phyloP scores from a whole-genome alignment of 345 rosid species.

The Boechera stricta region DNA sequence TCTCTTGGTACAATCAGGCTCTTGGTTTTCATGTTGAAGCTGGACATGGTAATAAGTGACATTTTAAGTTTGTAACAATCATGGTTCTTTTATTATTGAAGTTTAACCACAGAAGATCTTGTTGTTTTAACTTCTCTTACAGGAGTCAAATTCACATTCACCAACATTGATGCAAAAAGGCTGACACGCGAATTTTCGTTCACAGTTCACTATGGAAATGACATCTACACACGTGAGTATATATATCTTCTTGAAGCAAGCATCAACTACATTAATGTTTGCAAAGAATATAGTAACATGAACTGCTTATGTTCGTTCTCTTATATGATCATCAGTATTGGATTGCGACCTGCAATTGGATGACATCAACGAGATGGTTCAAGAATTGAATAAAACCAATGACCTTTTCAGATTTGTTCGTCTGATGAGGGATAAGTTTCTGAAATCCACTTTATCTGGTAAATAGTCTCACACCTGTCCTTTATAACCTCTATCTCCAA shows the following conservation, averaged over 20 bases:
- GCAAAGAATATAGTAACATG: conserved; percentile 17
- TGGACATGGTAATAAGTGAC: conserved; percentile 67
- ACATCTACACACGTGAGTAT: conserved; percentile 67
- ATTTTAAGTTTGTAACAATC: neutral
- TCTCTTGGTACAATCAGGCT: conserved; percentile 79
- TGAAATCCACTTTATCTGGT: conserved; percentile 68
- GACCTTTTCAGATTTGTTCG: conserved; percentile 84
- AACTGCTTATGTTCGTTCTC: conserved; percentile 31
- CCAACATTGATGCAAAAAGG: conserved; percentile 54
- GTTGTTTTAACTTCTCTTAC: conserved; percentile 30
- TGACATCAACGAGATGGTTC: conserved; percentile 63
- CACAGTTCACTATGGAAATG: conserved; percentile 71
- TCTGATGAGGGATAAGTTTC: conserved; percentile 79
- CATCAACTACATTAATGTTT: neutral
- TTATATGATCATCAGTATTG: conserved; percentile 61
- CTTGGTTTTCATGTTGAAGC: conserved; percentile 86
- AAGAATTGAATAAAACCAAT: conserved; percentile 78
- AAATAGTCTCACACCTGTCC: conserved; percentile 18
- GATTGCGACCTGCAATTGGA: conserved; percentile 71
- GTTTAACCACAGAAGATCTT: conserved; percentile 18
- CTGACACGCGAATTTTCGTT: conserved; percentile 61
- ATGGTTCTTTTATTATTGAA: conserved; percentile 18
- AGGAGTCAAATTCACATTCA: conserved; percentile 91
- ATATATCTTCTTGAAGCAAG: conserved; percentile 23
- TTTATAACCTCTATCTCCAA: conserved; percentile 5